Evolutionary conservation across 306 rosid species (phyloP), one percentile per base, ranked within the genome.

Genomic region (Prunus fruticosa): DNA sequence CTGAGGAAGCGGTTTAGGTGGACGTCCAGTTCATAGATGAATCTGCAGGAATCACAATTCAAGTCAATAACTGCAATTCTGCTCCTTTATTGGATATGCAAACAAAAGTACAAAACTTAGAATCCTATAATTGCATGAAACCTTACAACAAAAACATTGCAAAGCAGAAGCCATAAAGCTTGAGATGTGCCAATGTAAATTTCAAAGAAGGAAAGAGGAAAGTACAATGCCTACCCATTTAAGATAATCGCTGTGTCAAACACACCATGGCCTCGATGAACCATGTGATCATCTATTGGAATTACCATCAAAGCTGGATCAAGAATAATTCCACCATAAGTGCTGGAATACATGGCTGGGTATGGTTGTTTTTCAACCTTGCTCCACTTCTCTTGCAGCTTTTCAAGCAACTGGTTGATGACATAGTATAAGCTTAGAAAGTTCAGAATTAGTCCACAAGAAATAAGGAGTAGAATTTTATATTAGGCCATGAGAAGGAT

Each of bases 181-280:
- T 2, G n/a, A 11, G 66, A 20, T 25, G 41, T n/a, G 23, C 11
- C 66, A 3, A 13, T 2, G 8, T 28, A 41, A 52, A 53, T 25
- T 23, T 27, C 46, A 27, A 54, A 20, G n/a, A 58, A 73, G 30
- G n/a, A 19, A 11, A 27, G 18, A 56, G 43, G 10, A 52, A 10
- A 53, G 20, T 6, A 0, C 1, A 68, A 45, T 58, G 76, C 73
- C 75, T 78, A 95, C 98, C 97, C 97, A 11, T 90, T 71, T 32
- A 89, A 73, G 70, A 92, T 72, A 79, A 90, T 67, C 0, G 92
- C 96, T 11, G 97, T 94, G 71, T 94, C 98, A 68, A 94, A 92
- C 77, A 94, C 97, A 71, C 97, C 98, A 43, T 94, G 98, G 53
- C 98, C 97, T 67, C 97, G 82, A 27, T 94, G 98, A 71, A 94